These are phyloP conservation scores for Penicillium ochrochloron DNA, from an alignment of 495 filamentous ascomycete species.

Conservation along the genomic window DNA sequence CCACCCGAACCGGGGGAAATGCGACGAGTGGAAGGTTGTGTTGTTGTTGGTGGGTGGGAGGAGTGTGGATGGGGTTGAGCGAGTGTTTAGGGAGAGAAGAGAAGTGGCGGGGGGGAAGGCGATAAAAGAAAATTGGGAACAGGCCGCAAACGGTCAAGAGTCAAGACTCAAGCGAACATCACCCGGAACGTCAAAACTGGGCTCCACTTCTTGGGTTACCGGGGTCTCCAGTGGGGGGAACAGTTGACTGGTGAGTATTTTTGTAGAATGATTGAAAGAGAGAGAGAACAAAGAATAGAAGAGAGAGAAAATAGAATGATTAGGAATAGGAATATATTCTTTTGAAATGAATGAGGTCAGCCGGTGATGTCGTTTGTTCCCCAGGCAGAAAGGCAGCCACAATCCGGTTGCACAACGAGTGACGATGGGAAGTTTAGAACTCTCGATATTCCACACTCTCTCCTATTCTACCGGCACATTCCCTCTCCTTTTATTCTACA, in stretches of 20 bases:
- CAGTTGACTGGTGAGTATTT: background rate
- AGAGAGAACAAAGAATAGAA: background rate
- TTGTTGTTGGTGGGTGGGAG: constrained; percentile 4
- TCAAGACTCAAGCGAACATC: constrained; percentile 32
- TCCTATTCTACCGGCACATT: constrained; percentile 20
- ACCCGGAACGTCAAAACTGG: constrained; percentile 15
- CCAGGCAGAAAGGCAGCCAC: constrained; percentile 2
- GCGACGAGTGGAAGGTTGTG: constrained; percentile 4
- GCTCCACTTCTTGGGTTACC: constrained; percentile 20
- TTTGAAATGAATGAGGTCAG: constrained; percentile 6
- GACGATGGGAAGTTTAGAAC: constrained; percentile 9
- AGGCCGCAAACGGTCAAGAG: constrained; percentile 31
- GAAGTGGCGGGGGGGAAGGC: constrained; percentile 28
- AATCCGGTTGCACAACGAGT: constrained; percentile 17
- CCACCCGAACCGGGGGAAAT: constrained; percentile 29
- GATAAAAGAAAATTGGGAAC: constrained; percentile 34
- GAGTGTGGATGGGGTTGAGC: constrained; percentile 25
- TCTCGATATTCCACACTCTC: background rate
- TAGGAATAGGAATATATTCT: no score
- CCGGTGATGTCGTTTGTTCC: background rate
- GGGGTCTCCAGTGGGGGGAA: no score
- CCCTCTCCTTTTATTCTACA: constrained; percentile 12
- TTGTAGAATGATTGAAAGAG: constrained; percentile 4
- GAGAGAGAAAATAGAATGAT: background rate
- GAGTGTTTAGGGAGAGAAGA: constrained; percentile 20